Base-by-base conservation (phyloP, 2,329 filamentous ascomycete species). In the Neofusicoccum sp. region DNA sequence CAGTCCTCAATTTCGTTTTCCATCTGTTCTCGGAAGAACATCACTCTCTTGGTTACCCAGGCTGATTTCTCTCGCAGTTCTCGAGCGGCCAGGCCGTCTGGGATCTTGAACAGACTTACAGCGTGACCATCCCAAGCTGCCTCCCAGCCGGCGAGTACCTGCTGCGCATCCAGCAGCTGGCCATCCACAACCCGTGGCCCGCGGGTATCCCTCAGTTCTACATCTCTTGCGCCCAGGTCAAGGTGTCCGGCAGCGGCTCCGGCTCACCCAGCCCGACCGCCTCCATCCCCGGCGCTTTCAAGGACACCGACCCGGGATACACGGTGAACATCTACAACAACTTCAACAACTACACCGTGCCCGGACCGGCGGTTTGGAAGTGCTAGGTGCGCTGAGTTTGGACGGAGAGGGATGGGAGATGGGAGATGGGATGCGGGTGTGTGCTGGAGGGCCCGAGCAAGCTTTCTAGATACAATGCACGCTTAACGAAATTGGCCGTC, bases 281-380 rank as follows among this genome's bases (percentile, higher is more conserved):
- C 44, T 56, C 66, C 48, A 66, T 71, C 31, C 68, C 70, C 16
- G 69, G 69, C 16, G 61, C 68, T 3, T 70, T 67, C 58, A 67
- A 67, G 49, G 56, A 62, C 34, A 63, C 67, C 5, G 66, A 68
- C 33, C 59, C 59, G 14, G 59, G 59, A n/a, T 52, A 52, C 48
- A 61, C 37, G 5, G 49, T 45, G 28, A 61, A 61, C 48, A 61
- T 61, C 29, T 61, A 77, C 68, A 71, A 69, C 66, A 69, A 71
- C 67, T 77, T 77, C 71, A 75, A 69, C 39, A 71, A 65, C 62
- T 77, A 77, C 64, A 65, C 64, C 39, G 72, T 76, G 22, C 22
- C 22, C 22, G 22, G 22, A 22, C 22, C 22, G 22, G 22, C 22
- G 22, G 22, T 22, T 1, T 22, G 22, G 22, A 22, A 22, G 22